Evolutionary conservation across 2,329 filamentous ascomycete species (phyloP).

Genomic region (Aspergillus thermomutatus): DNA sequence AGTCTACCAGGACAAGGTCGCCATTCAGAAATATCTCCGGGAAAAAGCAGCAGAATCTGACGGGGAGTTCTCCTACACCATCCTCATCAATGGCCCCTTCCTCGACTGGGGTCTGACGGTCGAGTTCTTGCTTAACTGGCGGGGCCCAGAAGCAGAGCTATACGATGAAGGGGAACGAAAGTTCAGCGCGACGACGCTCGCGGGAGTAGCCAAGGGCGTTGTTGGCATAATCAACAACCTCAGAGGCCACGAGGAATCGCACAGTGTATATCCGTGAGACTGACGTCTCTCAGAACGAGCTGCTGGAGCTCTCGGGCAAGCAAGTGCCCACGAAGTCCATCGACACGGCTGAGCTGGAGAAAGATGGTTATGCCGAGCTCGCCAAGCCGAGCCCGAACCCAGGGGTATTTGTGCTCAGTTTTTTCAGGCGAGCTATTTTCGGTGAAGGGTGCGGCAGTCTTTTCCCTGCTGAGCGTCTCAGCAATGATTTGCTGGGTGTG

Average conservation of each 20-base stretch:
- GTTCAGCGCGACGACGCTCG: constrained; percentile 50
- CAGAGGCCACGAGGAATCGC: constrained; percentile 54
- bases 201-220: constrained; percentile 47
- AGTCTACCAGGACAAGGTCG: constrained; percentile 31
- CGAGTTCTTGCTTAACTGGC: constrained; percentile 44
- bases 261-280: constrained; percentile 27
- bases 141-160: constrained; percentile 37
- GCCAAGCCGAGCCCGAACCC: constrained; percentile 12
- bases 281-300: background rate
- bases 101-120: constrained; percentile 31
- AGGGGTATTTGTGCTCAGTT: constrained; percentile 21
- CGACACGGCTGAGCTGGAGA: background rate
- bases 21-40: constrained; percentile 26
- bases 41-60: constrained; percentile 11
- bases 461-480: constrained; percentile 24
- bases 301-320: background rate
- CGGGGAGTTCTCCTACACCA: constrained; percentile 29
- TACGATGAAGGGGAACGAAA: constrained; percentile 50
- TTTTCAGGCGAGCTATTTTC: constrained; percentile 30
- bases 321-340: background rate
- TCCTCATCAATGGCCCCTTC: constrained; percentile 31
- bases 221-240: constrained; percentile 49
- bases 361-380: background rate
- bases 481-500: constrained; percentile 41
- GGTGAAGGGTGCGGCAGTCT: constrained; percentile 30